Conservation (phyloP, 2,329 filamentous ascomycete species). For the Microsporum ferrugineum region DNA sequence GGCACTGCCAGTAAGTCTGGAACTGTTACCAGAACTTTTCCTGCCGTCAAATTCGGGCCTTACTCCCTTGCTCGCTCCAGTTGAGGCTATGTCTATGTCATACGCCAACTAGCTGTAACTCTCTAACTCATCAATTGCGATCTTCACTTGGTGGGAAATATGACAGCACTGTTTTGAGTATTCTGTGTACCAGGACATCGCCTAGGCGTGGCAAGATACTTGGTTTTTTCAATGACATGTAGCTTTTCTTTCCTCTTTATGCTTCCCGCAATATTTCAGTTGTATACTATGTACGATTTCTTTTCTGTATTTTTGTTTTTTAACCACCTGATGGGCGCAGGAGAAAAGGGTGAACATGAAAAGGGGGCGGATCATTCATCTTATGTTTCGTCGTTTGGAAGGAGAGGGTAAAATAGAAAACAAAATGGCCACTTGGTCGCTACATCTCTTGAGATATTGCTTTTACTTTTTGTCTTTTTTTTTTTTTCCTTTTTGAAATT, state of each 20-base stretch:
- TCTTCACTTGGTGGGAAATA: not conserved
- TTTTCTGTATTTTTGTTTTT: not conserved
- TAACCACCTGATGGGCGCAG: not conserved
- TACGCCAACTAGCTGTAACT: not conserved
- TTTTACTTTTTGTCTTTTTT: not conserved
- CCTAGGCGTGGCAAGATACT: not conserved
- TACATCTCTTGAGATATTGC: too few relatives aligned
- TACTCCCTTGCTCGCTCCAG: not conserved
- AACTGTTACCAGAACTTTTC: not conserved
- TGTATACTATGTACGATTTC: not conserved
- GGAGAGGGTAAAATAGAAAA: not conserved
- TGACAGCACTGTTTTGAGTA: not conserved
- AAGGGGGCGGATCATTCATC: not conserved
- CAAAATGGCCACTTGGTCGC: too few relatives aligned
- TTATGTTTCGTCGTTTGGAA: not conserved
- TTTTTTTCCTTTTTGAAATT: not conserved
- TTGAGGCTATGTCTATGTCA: not conserved
- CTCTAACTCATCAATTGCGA: not conserved
- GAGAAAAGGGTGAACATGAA: not conserved
- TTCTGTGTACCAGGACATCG: not conserved
- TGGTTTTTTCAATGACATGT: not conserved
- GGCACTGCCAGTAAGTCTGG: not conserved
- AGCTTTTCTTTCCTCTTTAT: not conserved
- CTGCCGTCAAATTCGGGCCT: not conserved
- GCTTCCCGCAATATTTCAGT: not conserved